Evolutionary conservation across 805 yeast genomes (phyloP).

Genomic region (Lipomyces chichibuensis): DNA sequence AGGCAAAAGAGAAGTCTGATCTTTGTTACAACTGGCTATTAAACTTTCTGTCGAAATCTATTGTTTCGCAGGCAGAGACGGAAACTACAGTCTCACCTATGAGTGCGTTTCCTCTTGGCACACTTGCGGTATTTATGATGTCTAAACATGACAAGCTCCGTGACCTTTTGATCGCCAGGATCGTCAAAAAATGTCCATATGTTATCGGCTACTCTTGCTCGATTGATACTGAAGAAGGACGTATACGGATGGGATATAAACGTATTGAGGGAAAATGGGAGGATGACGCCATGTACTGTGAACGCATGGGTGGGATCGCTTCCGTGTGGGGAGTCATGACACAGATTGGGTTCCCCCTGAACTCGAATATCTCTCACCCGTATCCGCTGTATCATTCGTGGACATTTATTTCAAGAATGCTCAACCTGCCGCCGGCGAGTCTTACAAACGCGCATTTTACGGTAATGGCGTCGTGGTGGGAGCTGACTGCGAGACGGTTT

Average conservation of each 20-base stretch:
- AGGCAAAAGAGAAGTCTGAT: constrained; percentile 49
- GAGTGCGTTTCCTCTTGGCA: constrained; percentile 79
- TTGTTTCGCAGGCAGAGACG: constrained; percentile 89
- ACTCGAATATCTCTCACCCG: constrained; percentile 49
- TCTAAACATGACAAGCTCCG: constrained; percentile 55
- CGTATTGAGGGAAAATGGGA: constrained; percentile 54
- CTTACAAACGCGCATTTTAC: constrained; percentile 71
- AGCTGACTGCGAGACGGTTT: constrained; percentile 67
- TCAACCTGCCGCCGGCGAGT: constrained; percentile 57
- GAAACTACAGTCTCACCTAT: constrained; percentile 81
- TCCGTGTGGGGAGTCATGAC: constrained; percentile 79
- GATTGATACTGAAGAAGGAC: constrained; percentile 79
- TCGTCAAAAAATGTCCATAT: constrained; percentile 88
- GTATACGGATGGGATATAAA: constrained; percentile 87
- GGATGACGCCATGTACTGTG: constrained; percentile 72
- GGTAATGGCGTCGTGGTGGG: constrained; percentile 89
- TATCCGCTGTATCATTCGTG: constrained; percentile 63
- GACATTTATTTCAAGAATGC: constrained; percentile 70
- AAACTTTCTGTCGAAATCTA: constrained; percentile 81
- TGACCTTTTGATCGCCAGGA: constrained; percentile 69
- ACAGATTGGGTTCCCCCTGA: constrained; percentile 47
- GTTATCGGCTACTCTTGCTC: constrained; percentile 79
- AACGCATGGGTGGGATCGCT: constrained; percentile 82
- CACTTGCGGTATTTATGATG: constrained; percentile 60
- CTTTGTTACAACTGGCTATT: constrained; percentile 71